A percentile compares a stretch with the other conserved stretches of the same genome.
These are phyloP conservation scores for Crithidia sp. DNA, from an alignment of 208 protist genomes.

Conservation along the genomic window DNA sequence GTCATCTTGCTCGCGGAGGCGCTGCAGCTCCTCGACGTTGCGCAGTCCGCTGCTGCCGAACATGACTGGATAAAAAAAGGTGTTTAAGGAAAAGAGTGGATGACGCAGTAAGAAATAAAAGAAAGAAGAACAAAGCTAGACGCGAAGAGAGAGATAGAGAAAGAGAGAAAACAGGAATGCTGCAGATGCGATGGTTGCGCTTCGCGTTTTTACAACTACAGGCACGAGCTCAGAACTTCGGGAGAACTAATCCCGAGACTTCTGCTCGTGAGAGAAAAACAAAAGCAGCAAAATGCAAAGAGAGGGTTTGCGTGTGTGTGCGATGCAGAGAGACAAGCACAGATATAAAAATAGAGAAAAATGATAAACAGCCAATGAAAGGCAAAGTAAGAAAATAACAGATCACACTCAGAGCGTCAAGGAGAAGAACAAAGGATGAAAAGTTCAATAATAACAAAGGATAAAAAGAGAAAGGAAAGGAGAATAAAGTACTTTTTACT, in stretches of 20 bases:
- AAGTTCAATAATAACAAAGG: neutral
- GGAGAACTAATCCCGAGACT: too few species aligned
- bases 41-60: neutral
- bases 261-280: too few species aligned
- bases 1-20: neutral
- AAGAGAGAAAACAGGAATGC: too few species aligned
- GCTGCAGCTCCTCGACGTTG: neutral
- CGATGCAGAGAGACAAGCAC: neutral
- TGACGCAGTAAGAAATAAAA: neutral
- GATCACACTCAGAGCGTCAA: too few species aligned
- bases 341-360: neutral
- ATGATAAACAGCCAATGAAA: too few species aligned
- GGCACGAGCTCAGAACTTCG: too few species aligned
- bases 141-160: neutral
- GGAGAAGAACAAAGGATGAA: neutral
- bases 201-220: too few species aligned
- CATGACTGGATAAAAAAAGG: neutral
- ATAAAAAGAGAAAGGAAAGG: neutral
- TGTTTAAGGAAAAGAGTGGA: neutral
- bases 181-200: too few species aligned
- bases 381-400: too few species aligned
- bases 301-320: neutral
- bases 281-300: neutral
- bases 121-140: neutral
- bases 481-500: neutral